Evolutionary conservation across 169 alveolate genomes (phyloP), one percentile per base, ranked within the genome.

Genomic region (Plasmodium malariae): DNA sequence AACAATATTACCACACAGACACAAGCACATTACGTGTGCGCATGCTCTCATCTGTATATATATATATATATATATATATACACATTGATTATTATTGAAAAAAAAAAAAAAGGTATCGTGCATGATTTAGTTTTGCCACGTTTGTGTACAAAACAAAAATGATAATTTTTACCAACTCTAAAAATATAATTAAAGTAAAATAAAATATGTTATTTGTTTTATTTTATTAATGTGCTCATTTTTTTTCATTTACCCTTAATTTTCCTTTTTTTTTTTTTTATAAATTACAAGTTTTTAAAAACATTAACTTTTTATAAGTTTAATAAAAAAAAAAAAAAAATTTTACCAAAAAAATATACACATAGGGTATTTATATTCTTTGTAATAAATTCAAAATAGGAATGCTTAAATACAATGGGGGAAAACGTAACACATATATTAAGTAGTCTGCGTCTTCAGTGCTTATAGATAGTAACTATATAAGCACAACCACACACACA

Each of bases 261-360:
- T n/a, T 17, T 30, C 19, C 12, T 51, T 70, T 72, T 72, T 72
- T 71, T 71, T 24, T 71, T 71, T 40, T 40, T 71, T 71, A 30
- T 45, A n/a, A 73, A 40, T 73, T 43, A 73, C 71, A 73, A 32
- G 5, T 73, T 54, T 73, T 73, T 73, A 54, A 54, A n/a, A 21
- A 57, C 21, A 28, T 6, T 51, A 54, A 72, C n/a, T 30, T 40
- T 40, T 72, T 34, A 54, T 73, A 73, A 73, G 72, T 55, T 73
- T 73, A 54, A 30, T 45, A 65, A 36, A 9, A 51, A 51, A 51
- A 14, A 65, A 54, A 17, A 54, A 26, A 26, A 26, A 28, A 28
- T 37, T 17, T 73, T 73, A n/a, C 49, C 87, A 51, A 73, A 73
- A 60, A 32, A 60, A 73, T 30, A 32, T 51, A 54, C 24, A 54